These are phyloP conservation scores for Sporothrix euskadiensis DNA, from an alignment of 2,329 filamentous ascomycete species.

Conservation along the genomic window DNA sequence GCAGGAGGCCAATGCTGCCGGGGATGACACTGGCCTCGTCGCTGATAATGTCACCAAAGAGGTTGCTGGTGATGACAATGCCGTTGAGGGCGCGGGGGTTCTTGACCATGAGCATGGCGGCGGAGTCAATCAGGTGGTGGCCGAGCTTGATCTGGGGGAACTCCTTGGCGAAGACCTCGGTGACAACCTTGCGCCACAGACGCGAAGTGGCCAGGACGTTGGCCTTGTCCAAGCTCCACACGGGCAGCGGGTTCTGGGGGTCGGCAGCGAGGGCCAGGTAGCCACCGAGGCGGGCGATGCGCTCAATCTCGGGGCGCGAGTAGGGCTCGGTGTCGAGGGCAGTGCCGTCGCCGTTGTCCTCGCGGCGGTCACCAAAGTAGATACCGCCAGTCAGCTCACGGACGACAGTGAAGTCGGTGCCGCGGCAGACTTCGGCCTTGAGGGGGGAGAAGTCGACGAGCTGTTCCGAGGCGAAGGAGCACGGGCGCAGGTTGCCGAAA, in stretches of 20 bases:
- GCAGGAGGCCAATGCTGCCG: slow-evolving; percentile 82
- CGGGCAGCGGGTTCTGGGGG: slow-evolving; percentile 64
- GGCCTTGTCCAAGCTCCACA: slow-evolving; percentile 91
- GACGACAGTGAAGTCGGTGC: slow-evolving; percentile 89
- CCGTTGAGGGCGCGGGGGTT: slow-evolving; percentile 86
- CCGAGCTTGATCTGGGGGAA: slow-evolving; percentile 82
- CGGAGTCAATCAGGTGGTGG: slow-evolving; percentile 92
- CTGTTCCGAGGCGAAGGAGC: slow-evolving; percentile 87
- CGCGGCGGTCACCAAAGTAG: slow-evolving; percentile 89
- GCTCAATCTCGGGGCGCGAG: slow-evolving; percentile 80
- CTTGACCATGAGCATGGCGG: slow-evolving; percentile 98
- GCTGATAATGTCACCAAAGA: slow-evolving; percentile 94
- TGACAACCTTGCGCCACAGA: slow-evolving; percentile 85
- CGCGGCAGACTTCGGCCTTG: slow-evolving; percentile 79
- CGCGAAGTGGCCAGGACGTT: slow-evolving; percentile 90
- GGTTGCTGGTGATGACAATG: slow-evolving; percentile 86
- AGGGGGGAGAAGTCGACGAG: slow-evolving; percentile 84
- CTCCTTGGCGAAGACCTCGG: slow-evolving; percentile 81
- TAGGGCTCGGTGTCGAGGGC: slow-evolving; percentile 89
- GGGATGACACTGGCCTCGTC: slow-evolving; percentile 96
- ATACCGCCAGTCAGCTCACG: slow-evolving; percentile 90
- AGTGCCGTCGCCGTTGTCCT: slow-evolving; percentile 70
- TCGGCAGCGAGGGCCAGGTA: slow-evolving; percentile 75
- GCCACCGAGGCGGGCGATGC: slow-evolving; percentile 78
- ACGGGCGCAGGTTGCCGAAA: slow-evolving; percentile 93